Conservation (phyloP, 371 early-diverging fungal genomes). For the Apophysomyces trapeziformis region DNA sequence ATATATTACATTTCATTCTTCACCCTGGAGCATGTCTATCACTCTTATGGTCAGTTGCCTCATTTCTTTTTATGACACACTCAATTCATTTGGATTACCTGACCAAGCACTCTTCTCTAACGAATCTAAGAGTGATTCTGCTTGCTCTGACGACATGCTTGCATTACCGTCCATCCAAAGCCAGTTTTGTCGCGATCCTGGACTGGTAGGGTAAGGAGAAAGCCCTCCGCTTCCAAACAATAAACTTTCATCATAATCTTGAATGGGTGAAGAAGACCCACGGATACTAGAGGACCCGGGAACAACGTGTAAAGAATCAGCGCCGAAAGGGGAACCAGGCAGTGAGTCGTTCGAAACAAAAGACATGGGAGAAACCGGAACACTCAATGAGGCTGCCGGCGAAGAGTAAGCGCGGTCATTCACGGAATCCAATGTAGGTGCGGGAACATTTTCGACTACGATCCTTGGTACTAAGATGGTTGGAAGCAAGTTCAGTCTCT, state of each 20-base stretch:
- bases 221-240: slow-evolving; percentile 16
- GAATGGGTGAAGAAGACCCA: slow-evolving; percentile 25
- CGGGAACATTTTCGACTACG: slow-evolving; percentile 33
- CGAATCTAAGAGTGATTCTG: slow-evolving; percentile 39
- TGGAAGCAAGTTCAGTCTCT: background rate
- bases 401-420: slow-evolving; percentile 11
- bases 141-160: slow-evolving; percentile 39
- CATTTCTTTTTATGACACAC: background rate
- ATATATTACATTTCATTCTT: background rate
- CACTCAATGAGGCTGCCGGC: slow-evolving; percentile 19
- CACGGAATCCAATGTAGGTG: background rate
- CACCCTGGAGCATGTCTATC: slow-evolving; percentile 9
- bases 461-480: slow-evolving; percentile 36
- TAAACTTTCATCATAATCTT: slow-evolving; percentile 24
- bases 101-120: slow-evolving; percentile 41
- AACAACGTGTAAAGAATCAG: slow-evolving; percentile 25
- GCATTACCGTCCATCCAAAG: slow-evolving; percentile 39
- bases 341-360: slow-evolving; percentile 31
- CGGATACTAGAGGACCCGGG: slow-evolving; percentile 29
- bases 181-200: slow-evolving; percentile 29
- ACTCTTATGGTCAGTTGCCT: background rate
- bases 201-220: slow-evolving; percentile 23
- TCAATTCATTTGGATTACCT: slow-evolving; percentile 19
- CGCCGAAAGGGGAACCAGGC: slow-evolving; percentile 21
- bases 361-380: slow-evolving; percentile 40